phyloP scores from a whole-genome alignment of 352 stramenopile species.

The Globisporangium middletonii region DNA sequence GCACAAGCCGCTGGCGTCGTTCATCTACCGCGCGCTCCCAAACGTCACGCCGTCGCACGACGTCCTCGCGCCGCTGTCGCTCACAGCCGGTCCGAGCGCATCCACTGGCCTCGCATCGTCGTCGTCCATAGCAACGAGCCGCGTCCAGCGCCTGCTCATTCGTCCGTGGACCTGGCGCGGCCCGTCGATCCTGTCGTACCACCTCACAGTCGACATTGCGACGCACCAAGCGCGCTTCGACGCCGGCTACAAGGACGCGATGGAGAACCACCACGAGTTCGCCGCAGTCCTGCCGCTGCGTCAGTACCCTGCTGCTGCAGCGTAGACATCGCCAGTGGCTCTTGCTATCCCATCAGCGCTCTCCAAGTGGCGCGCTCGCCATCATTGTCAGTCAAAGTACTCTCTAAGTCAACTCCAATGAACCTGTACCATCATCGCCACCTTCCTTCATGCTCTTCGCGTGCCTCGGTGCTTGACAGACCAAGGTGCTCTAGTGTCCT shows the following conservation, averaged over 20 bases:
- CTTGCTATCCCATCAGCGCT: no score
- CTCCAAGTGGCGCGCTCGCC: no score
- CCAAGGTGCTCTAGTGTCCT: no score
- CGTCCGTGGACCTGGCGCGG: slow-evolving; percentile 62
- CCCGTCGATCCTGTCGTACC: slow-evolving; percentile 40
- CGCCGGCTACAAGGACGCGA: slow-evolving; percentile 54
- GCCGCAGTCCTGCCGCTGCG: slow-evolving; percentile 24
- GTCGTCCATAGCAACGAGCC: no score
- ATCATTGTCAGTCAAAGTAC: no score
- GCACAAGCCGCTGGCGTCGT: slow-evolving; percentile 38
- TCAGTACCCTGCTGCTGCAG: not conserved
- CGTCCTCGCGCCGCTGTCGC: slow-evolving; percentile 29
- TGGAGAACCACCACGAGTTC: slow-evolving; percentile 44
- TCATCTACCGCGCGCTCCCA: slow-evolving; percentile 37
- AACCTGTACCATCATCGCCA: no score
- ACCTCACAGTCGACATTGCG: slow-evolving; percentile 47
- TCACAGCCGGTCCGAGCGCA: slow-evolving; percentile 6
- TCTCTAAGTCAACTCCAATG: no score
- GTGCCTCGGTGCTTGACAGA: no score
- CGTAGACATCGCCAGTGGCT: not conserved
- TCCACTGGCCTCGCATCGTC: not conserved
- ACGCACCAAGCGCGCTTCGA: slow-evolving; percentile 53
- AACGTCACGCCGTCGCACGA: slow-evolving; percentile 41
- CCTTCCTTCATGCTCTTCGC: no score
- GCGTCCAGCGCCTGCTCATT: slow-evolving; percentile 37